A percentile compares a stretch with the other conserved stretches of the same genome.
Evolutionary conservation across 2,329 filamentous ascomycete species (phyloP).

Genomic region (Trichothecium roseum): DNA sequence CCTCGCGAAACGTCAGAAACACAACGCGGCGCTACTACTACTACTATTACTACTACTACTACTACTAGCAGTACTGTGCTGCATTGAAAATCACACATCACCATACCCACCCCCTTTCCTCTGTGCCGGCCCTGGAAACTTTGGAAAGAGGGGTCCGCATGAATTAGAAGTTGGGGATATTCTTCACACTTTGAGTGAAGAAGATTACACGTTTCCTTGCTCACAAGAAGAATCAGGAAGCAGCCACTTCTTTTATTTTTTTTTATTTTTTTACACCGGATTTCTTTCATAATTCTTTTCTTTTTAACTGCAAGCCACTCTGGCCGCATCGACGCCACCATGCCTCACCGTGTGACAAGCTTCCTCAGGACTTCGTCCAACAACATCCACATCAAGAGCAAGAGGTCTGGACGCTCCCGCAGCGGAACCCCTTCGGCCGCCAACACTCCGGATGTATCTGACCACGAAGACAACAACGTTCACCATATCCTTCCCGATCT

Average conservation of each 20-base stretch:
- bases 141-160: neutral
- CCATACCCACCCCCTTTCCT: too few species aligned
- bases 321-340: slow-evolving; percentile 17
- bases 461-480: slow-evolving; percentile 16
- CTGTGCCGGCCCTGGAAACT: too few species aligned
- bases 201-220: neutral
- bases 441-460: slow-evolving; percentile 23
- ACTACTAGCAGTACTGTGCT: too few species aligned
- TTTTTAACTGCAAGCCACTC: neutral
- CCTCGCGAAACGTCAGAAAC: too few species aligned
- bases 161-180: neutral
- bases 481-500: slow-evolving; percentile 20
- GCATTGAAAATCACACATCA: too few species aligned
- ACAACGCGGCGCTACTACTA: too few species aligned
- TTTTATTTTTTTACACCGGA: too few species aligned
- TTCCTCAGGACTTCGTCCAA: slow-evolving; percentile 48
- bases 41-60: too few species aligned
- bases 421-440: slow-evolving; percentile 14
- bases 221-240: slow-evolving; percentile 2
- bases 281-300: too few species aligned
- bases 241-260: too few species aligned
- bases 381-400: slow-evolving; percentile 39
- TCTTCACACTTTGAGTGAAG: neutral
- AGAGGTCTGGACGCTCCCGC: slow-evolving; percentile 14
- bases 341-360: slow-evolving; percentile 48